Percentiles rank a stretch among this genome's conserved stretches.
These are phyloP conservation scores for Sclerotinia minor DNA, from an alignment of 2,329 filamentous ascomycete genomes.

Conservation along the genomic window DNA sequence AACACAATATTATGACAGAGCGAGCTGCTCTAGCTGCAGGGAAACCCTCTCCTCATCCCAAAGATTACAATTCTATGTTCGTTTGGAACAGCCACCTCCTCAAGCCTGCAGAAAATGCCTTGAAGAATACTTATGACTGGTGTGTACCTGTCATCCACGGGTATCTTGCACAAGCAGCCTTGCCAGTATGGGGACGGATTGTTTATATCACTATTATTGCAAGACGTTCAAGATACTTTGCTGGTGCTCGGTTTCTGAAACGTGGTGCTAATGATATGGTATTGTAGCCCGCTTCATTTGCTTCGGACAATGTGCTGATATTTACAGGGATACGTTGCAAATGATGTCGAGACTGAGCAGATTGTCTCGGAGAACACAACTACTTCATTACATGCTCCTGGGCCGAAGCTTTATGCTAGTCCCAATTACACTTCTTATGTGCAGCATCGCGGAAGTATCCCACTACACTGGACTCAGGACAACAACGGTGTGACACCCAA, in stretches of 20 bases:
- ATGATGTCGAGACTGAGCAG: slow-evolving; percentile 98
- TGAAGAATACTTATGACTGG: slow-evolving; percentile 90
- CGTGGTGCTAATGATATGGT: slow-evolving; percentile 85
- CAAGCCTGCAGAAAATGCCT: slow-evolving; percentile 65
- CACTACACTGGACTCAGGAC: slow-evolving; percentile 96
- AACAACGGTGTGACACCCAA: slow-evolving; percentile 94
- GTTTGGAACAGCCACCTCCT: slow-evolving; percentile 95
- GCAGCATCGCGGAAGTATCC: slow-evolving; percentile 94
- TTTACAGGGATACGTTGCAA: slow-evolving; percentile 79
- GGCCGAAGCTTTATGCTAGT: slow-evolving; percentile 79
- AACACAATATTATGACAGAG: slow-evolving; percentile 86
- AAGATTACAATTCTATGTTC: slow-evolving; percentile 90
- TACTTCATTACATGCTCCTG: slow-evolving; percentile 92
- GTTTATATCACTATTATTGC: slow-evolving; percentile 95
- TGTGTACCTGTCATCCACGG: slow-evolving; percentile 94
- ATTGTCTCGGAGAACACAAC: slow-evolving; percentile 94
- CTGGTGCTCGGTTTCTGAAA: slow-evolving; percentile 91
- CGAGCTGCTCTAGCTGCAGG: slow-evolving; percentile 69
- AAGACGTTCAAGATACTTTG: slow-evolving; percentile 86
- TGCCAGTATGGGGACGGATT: slow-evolving; percentile 82
- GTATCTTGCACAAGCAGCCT: slow-evolving; percentile 86
- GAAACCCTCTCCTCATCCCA: slow-evolving; percentile 55
- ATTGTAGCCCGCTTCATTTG: slow-evolving; percentile 29
- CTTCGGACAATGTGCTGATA: slow-evolving; percentile 25
- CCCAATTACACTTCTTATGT: slow-evolving; percentile 95